Conservation (phyloP, 169 alveolate species). For the Pseudocohnilembus persalinus region DNA sequence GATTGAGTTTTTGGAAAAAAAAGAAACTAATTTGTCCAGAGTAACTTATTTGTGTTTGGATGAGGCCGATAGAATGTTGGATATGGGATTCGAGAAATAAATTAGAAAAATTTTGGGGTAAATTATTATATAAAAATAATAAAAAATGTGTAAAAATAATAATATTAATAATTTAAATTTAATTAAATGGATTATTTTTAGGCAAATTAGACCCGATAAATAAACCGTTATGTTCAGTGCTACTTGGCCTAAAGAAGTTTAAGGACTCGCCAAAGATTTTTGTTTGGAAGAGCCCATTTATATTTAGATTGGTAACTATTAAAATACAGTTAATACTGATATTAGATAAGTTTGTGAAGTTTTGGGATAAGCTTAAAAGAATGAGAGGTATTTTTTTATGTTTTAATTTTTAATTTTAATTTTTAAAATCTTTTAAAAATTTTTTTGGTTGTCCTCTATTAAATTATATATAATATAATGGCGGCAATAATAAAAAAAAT, state of each 20-base stretch:
- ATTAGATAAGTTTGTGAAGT: slow-evolving; percentile 41
- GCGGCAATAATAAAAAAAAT: too few relatives aligned
- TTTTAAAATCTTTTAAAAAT: too few relatives aligned
- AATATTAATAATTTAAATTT: background rate
- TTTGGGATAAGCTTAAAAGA: background rate
- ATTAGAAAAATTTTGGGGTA: slow-evolving; percentile 93
- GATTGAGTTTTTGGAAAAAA: slow-evolving; percentile 92
- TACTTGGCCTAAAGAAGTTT: slow-evolving; percentile 98
- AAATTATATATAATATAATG: too few relatives aligned
- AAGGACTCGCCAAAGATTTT: slow-evolving; percentile 92
- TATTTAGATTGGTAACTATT: slow-evolving; percentile 91
- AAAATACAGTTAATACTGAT: slow-evolving; percentile 40
- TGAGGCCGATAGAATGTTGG: slow-evolving; percentile 99
- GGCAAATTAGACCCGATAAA: slow-evolving; percentile 48
- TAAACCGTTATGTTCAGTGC: slow-evolving; percentile 97
- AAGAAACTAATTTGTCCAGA: slow-evolving; percentile 92
- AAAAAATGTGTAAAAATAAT: slow-evolving; percentile 56
- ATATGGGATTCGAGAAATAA: slow-evolving; percentile 99
- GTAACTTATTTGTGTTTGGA: slow-evolving; percentile 98
- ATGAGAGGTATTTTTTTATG: slow-evolving; percentile 13
- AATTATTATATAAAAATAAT: slow-evolving; percentile 91
- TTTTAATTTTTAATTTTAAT: too few relatives aligned
- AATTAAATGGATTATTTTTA: background rate
- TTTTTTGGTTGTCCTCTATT: too few relatives aligned
- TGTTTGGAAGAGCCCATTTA: slow-evolving; percentile 96